phyloP scores from a whole-genome alignment of 768 basidiomycete genomes.

The Crucibulum laeve region DNA sequence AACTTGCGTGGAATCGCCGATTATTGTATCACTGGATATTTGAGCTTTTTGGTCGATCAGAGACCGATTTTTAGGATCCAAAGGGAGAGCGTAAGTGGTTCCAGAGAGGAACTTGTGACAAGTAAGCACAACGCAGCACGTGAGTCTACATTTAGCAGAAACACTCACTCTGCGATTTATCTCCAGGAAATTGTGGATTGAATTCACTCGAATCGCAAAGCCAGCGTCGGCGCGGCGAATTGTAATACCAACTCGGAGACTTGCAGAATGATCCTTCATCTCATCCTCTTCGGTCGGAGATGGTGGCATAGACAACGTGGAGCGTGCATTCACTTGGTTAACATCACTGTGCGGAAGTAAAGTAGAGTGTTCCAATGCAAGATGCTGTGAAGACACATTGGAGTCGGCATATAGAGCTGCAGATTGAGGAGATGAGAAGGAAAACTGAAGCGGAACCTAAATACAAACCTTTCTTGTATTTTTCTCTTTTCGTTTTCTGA shows the following conservation, averaged over 20 bases:
- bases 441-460: conserved; percentile 1
- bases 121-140: conserved; percentile 2
- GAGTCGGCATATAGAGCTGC: conserved; percentile 44
- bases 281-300: conserved; percentile 39
- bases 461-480: conserved; percentile 52
- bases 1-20: conserved; percentile 81
- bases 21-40: conserved; percentile 76
- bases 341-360: conserved; percentile 22
- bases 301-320: conserved; percentile 24
- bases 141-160: not conserved
- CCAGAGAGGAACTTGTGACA: conserved; percentile 44
- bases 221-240: conserved; percentile 51
- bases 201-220: conserved; percentile 71
- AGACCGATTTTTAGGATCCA: conserved; percentile 56
- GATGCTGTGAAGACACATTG: conserved; percentile 39
- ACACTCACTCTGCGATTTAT: conserved; percentile 69
- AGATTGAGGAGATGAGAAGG: conserved; percentile 4
- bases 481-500: conserved; percentile 51
- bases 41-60: conserved; percentile 80
- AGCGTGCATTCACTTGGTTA: conserved; percentile 2
- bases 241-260: conserved; percentile 61
- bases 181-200: conserved; percentile 71
- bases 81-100: conserved; percentile 48
- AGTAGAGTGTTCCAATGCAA: conserved; percentile 61
- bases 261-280: conserved; percentile 29